Evolutionary conservation across 164 flowering plant species (phyloP), one percentile per base, ranked within the genome.

Genomic region (Chimonanthus salicifolius): DNA sequence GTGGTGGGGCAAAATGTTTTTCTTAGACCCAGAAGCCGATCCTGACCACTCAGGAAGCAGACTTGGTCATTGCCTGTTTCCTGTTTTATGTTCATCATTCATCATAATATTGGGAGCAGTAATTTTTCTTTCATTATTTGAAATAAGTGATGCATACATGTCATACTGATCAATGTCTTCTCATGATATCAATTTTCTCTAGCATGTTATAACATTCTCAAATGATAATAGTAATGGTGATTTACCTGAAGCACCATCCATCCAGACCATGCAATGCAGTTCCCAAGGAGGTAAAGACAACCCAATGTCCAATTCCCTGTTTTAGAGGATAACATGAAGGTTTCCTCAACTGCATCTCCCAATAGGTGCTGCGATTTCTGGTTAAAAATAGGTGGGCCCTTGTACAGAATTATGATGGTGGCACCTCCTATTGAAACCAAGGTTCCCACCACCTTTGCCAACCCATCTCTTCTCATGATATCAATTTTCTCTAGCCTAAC

Each of bases 171-270:
- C 33, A 33, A 33, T 87, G 82, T 80, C 78, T 87, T 71, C 88
- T 88, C 54, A 48, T 47, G 45, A 89, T 70, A 58, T 82, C 80
- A 4, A 88, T 83, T 65, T 81, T 47, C 82, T 91, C 97, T 13
- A 88, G 78, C 71, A 33, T 33, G 33, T 33, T 33, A 33, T 33
- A 33, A 33, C 33, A 33, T 33, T 33, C 33, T 33, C 33, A 33
- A 1, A 33, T 33, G 33, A 33, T 33, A 33, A 33, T 33, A 33
- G 33, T 33, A 51, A 8, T 65, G 13, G 68, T 45, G 68, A 54
- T 72, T 74, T 20, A 90, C 95, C 92, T 90, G 96, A 80, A 89
- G 79, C 65, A 89, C 91, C 84, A 91, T 84, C 97, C 97, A 91
- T 73, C 84, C 88, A 75, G 94, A 88, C 94, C 97, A 91, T 5